Evolutionary conservation across 148 eudicot species (phyloP), one percentile per base, ranked within the genome.

Genomic region (Mesembryanthemum crystallinum): DNA sequence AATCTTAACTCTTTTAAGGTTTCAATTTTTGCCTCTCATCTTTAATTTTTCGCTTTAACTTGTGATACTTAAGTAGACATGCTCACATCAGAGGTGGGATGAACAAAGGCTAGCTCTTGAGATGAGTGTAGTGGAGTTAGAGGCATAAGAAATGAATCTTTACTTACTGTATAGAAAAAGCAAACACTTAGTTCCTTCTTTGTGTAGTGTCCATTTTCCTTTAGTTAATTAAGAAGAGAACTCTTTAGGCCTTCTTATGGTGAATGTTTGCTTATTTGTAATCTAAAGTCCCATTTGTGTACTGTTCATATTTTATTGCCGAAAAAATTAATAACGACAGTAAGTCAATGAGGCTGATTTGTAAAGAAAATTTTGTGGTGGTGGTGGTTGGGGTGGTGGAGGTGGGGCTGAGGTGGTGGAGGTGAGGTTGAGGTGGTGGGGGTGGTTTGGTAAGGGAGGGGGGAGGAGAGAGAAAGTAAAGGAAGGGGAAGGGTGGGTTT

Each of bases 1-100:
- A 89, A 64, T 76, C 83, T 43, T n/a, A n/a, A n/a, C 20, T 87
- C 28, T 76, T 69, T 35, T 87, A 82, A 72, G 69, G 18, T 13
- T 4, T 0, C 18, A 13, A n/a, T 37, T 75, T 71, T 57, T 25
- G 71, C 47, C 65, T 71, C 73, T 21, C 10, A 7, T 33, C 69
- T 74, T 80, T 24, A 42, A 17, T 69, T 70, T 80, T 64, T 75
- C 14, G 14, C 49, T 72, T 75, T 70, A 69, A 79, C 78, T 32
- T 63, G 49, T 51, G 73, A 58, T 27, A 73, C 43, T 59, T 39
- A 51, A 69, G 80, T 69, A 69, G 74, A 30, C 47, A 15, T 37
- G 73, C 69, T 63, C 43, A n/a, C n/a, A n/a, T n/a, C n/a, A 74
- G 49, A 63, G 77, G 69, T 74, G 69, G 43, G 60, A 64, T 3